Base-by-base conservation (phyloP, 140 eudicot species). In the Bidens hawaiensis region DNA sequence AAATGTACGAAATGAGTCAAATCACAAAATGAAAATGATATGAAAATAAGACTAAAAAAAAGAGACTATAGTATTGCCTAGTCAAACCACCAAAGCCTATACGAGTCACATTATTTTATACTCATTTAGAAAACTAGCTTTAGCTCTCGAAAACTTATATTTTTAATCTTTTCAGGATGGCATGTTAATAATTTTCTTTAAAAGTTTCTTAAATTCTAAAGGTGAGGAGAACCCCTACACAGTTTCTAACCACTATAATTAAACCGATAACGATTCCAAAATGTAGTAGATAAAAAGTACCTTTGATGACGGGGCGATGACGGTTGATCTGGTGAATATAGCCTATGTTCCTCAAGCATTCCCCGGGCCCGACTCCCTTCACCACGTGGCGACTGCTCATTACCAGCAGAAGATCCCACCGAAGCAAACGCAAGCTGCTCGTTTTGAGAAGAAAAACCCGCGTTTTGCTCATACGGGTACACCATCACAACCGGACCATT, bases 361-460 rank as follows among this genome's bases (percentile, higher is more conserved):
- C 78, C 83, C 59, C 82, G 67, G 1, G 65, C 36, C 48, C 72
- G 83, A 73, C 69, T 73, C 65, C 75, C 88, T 42, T 84, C 90
- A 65, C 71, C 68, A n/a, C 68, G 73, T 23, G 82, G 83, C 4
- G 79, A 58, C 73, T 76, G 83, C 56, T 82, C 94, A 36, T 65
- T 74, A 68, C 47, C 46, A 65, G 76, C 78, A 3, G 86, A 17
- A 50, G 70, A 78, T 21, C 85, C 91, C 61, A 42, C 62, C 17
- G 78, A 75, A 27, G 87, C 93, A 69, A 85, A 93, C 60, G 85
- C 99, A 48, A 87, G 81, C 41, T 84, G 96, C 40, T 84, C 98
- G 19, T 60, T 68, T 23, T 76, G 82, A 50, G 86, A 65, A 69
- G 74, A 79, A 70, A 70, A 79, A 46, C 78, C 76, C 3, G 75